Percentiles rank a stretch among this genome's conserved stretches.
phyloP scores from a whole-genome alignment of 2,329 filamentous ascomycete genomes.

The Alternaria incomplexa region DNA sequence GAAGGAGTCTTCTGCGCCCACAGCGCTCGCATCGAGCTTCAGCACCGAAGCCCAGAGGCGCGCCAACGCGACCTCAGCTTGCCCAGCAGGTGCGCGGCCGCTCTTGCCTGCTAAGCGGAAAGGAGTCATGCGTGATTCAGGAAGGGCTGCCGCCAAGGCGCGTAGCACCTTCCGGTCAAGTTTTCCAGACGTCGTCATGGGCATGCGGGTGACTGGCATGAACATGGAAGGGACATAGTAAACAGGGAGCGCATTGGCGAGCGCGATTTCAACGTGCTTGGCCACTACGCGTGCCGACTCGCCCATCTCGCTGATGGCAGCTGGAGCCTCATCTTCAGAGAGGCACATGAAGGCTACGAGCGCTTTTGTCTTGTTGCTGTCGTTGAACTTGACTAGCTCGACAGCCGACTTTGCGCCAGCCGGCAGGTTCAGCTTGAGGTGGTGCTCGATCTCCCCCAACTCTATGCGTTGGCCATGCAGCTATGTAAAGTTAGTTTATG shows the following conservation, averaged over 20 bases:
- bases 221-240: conserved; percentile 55
- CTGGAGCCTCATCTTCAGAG: conserved; percentile 31
- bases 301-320: conserved; percentile 29
- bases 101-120: conserved; percentile 41
- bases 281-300: conserved; percentile 24
- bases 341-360: conserved; percentile 40
- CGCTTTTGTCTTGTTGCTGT: conserved; percentile 32
- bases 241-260: conserved; percentile 44
- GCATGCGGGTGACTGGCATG: conserved; percentile 51
- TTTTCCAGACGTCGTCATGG: conserved; percentile 53
- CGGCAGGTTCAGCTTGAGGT: conserved; percentile 47
- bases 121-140: conserved; percentile 29
- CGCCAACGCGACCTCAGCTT: conserved; percentile 28
- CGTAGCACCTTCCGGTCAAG: conserved; percentile 51
- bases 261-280: conserved; percentile 33
- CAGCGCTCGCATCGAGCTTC: conserved; percentile 45
- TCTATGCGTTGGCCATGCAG: conserved; percentile 55
- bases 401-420: conserved; percentile 50
- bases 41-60: conserved; percentile 50
- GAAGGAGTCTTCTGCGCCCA: conserved; percentile 55
- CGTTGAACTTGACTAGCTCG: conserved; percentile 47
- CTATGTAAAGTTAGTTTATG: conserved; percentile 40
- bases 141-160: conserved; percentile 42
- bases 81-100: conserved; percentile 33
- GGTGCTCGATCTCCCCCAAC: conserved; percentile 55